Evolutionary conservation across 2,329 filamentous ascomycete species (phyloP), one percentile per base, ranked within the genome.

Genomic region (Emergomyces orientalis): DNA sequence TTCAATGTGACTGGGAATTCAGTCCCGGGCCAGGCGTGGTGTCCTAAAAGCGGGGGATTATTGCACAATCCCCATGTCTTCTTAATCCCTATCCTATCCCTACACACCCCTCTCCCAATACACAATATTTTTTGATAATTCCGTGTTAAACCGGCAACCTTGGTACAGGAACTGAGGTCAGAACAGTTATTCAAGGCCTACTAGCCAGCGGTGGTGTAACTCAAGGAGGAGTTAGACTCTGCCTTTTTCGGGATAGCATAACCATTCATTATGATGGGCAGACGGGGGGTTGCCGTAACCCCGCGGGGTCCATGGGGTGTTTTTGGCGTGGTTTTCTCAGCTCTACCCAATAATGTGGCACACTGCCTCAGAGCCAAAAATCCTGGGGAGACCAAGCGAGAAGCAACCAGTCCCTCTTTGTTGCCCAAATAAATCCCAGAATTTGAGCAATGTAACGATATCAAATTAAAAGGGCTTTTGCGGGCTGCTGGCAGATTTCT

Each of bases 371-470:
- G 27, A 34, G 19, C 17, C 19, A 54, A 32, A 17, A 17, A 14
- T 32, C 51, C 49, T n/a, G 19, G 51, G 14, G 14, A 19, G 30
- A n/a, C 14, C 17, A 47, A 47, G 7, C 5, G 17, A 54, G 32
- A 51, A 47, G 43, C 22, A 17, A 27, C 47, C 47, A 51, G 47
- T 30, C 32, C 34, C 11, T 27, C 2, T 11, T 30, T 17, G 47
- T 30, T 14, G 47, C 4, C 25, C 47, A 51, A 30, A 2, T 47
- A 11, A 8, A 9, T 27, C 9, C 54, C 6, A 25, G 54, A 56
- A 56, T 27, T 27, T 30, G 6, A n/a, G 22, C n/a, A 41, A 52
- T 43, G 49, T 61, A 43, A 52, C 32, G 47, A 61, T 54, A 61
- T 61, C 30, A 27, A 39, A 61, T 27, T 41, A 30, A 51, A 34